phyloP scores from a whole-genome alignment of 345 rosid genomes.

The Eucalyptus cloeziana region DNA sequence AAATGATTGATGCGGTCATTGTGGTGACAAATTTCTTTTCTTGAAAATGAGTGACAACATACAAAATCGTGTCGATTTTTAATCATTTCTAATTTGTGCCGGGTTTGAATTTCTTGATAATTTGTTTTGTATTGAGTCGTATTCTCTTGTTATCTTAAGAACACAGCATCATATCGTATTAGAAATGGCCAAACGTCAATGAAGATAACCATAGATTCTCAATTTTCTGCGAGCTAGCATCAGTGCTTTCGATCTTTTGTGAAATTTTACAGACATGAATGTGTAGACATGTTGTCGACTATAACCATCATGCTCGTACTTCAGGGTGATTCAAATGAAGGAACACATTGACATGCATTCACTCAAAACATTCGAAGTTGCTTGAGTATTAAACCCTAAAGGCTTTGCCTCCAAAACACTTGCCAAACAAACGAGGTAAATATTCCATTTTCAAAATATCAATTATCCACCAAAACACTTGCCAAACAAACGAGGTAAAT shows the following conservation, averaged over 20 bases:
- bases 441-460: background rate
- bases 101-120: background rate
- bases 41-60: background rate
- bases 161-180: too few relatives aligned
- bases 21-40: background rate
- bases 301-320: background rate
- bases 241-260: background rate
- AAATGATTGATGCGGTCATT: background rate
- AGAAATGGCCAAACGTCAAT: background rate
- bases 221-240: background rate
- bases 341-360: background rate
- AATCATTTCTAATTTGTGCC: background rate
- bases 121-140: background rate
- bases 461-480: too few relatives aligned
- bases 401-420: background rate
- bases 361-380: background rate
- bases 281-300: background rate
- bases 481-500: background rate
- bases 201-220: background rate
- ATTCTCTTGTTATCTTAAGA: background rate
- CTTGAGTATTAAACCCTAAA: background rate
- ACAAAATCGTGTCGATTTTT: too few relatives aligned
- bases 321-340: background rate
- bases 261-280: background rate
- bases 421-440: background rate